phyloP scores from a whole-genome alignment of 768 basidiomycete genomes.

The Trametes cingulata region DNA sequence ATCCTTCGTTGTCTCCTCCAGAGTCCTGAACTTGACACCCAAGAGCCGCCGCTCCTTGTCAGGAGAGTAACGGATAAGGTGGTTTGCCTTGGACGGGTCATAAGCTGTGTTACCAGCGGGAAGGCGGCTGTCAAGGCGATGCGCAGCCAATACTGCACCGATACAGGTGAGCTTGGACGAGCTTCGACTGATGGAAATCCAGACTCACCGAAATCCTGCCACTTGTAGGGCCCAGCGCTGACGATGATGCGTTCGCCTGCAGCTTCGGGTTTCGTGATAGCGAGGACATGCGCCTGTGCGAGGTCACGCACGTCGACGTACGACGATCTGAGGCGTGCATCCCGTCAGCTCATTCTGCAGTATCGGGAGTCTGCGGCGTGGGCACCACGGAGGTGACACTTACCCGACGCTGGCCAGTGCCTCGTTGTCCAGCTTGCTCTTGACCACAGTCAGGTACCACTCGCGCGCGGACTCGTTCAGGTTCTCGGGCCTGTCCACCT shows the following conservation, averaged over 20 bases:
- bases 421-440: constrained; percentile 17
- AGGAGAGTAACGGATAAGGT: constrained; percentile 30
- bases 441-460: constrained; percentile 24
- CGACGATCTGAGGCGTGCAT: neutral
- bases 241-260: constrained; percentile 43
- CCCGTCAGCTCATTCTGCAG: neutral
- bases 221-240: constrained; percentile 20
- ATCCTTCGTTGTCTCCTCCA: constrained; percentile 43
- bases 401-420: constrained; percentile 17
- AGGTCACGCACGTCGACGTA: constrained; percentile 42
- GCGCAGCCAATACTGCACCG: constrained; percentile 17
- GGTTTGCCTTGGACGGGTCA: constrained; percentile 28
- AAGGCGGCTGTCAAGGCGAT: constrained; percentile 11
- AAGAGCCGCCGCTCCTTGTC: constrained; percentile 42
- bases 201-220: constrained; percentile 26
- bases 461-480: constrained; percentile 38
- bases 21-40: constrained; percentile 42
- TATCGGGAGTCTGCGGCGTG: neutral
- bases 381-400: neutral
- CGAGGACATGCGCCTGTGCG: constrained; percentile 33
- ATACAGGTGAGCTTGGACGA: neutral
- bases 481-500: constrained; percentile 33
- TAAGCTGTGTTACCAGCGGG: constrained; percentile 20
- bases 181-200: too few species aligned
- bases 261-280: constrained; percentile 35